Percentiles rank a stretch among this genome's conserved stretches.
phyloP scores from a whole-genome alignment of 139 green algal genomes.

The Monoraphidium neglectum region DNA sequence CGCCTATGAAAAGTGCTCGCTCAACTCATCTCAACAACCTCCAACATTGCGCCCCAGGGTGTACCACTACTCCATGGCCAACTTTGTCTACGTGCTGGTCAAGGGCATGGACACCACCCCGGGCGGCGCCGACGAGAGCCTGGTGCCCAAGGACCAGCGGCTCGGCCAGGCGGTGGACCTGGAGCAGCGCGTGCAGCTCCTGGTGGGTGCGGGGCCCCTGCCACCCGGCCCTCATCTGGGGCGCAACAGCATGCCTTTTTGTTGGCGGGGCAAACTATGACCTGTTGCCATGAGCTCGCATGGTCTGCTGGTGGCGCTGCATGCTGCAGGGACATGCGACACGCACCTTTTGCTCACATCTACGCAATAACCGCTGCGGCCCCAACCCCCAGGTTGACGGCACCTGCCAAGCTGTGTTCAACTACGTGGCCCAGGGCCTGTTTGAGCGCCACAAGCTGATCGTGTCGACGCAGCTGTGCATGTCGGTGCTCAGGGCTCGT shows the following conservation, averaged over 20 bases:
- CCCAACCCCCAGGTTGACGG: constrained; percentile 32
- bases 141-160: constrained; percentile 30
- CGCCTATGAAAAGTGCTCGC: too few relatives aligned
- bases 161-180: constrained; percentile 48
- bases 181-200: constrained; percentile 66
- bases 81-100: constrained; percentile 82
- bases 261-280: too few relatives aligned
- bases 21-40: too few relatives aligned
- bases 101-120: constrained; percentile 84
- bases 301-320: too few relatives aligned
- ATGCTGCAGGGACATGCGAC: too few relatives aligned
- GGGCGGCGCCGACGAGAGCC: constrained; percentile 55
- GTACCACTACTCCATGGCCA: constrained; percentile 95
- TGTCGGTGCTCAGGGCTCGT: constrained; percentile 72
- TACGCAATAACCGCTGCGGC: too few relatives aligned
- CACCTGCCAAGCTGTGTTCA: constrained; percentile 72
- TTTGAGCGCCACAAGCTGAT: constrained; percentile 97
- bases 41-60: too few relatives aligned
- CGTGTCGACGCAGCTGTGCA: constrained; percentile 86
- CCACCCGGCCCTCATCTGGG: too few relatives aligned
- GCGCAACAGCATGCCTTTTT: too few relatives aligned
- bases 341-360: too few relatives aligned
- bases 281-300: too few relatives aligned
- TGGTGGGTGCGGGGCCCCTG: constrained; percentile 58
- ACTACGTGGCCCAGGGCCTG: constrained; percentile 80